Conservation (phyloP, 2,329 filamentous ascomycete species). For the Laburnicola sp. region DNA sequence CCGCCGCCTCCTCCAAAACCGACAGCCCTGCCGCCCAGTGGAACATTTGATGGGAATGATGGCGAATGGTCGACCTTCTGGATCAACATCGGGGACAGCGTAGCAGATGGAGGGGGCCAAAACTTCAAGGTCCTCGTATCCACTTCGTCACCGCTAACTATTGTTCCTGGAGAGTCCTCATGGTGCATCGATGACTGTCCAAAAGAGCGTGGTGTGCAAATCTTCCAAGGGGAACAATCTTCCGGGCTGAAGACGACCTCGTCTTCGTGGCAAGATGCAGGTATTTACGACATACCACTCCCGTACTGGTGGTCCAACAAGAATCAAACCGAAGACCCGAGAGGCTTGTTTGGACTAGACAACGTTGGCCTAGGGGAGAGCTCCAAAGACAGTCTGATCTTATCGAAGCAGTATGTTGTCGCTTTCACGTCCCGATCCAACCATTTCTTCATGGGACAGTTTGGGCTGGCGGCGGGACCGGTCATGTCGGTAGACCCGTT, state of each 20-base stretch:
- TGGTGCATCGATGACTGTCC: slow-evolving; percentile 38
- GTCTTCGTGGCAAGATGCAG: slow-evolving; percentile 20
- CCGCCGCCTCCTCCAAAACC: slow-evolving; percentile 18
- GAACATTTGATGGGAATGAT: slow-evolving; percentile 45
- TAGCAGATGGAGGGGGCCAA: slow-evolving; percentile 34
- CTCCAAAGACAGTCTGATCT: slow-evolving; percentile 15
- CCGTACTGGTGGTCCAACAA: slow-evolving; percentile 23
- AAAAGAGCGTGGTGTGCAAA: slow-evolving; percentile 30
- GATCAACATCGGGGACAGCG: slow-evolving; percentile 43
- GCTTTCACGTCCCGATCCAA: slow-evolving; percentile 9
- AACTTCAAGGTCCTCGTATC: slow-evolving; percentile 42
- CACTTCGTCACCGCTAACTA: slow-evolving; percentile 30
- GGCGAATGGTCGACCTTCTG: slow-evolving; percentile 49
- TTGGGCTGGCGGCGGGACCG: slow-evolving; percentile 28
- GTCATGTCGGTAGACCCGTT: slow-evolving; percentile 24
- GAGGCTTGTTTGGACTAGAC: slow-evolving; percentile 23
- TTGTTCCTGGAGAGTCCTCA: slow-evolving; percentile 28
- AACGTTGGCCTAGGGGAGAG: slow-evolving; percentile 34
- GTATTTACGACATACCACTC: slow-evolving; percentile 21
- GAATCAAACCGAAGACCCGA: slow-evolving; percentile 3
- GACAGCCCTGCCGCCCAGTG: slow-evolving; percentile 21
- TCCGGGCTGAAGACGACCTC: slow-evolving; percentile 23
- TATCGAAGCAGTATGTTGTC: slow-evolving; percentile 26
- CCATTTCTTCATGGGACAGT: slow-evolving; percentile 38
- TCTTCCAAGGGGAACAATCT: slow-evolving; percentile 20